Conservation (phyloP, 768 basidiomycete genomes). For the Xerocomus brunneocitrinus region DNA sequence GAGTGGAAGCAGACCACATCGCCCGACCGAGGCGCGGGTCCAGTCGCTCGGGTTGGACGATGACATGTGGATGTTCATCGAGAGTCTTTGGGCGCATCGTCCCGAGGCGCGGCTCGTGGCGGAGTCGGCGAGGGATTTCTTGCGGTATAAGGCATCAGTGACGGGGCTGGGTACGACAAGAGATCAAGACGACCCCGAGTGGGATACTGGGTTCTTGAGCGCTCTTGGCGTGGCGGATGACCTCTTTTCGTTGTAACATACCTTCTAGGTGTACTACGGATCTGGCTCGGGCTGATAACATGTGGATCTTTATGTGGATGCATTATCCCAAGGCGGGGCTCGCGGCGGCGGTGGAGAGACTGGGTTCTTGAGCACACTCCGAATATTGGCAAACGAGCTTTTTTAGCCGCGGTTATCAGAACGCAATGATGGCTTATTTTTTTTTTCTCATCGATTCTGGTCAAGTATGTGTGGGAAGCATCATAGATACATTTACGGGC, state of each 20-base stretch:
- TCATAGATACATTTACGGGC: background rate
- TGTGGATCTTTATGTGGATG: too few species aligned
- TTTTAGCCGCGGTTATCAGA: too few species aligned
- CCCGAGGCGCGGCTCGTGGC: constrained; percentile 27
- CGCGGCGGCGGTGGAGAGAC: too few species aligned
- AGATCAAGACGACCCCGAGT: constrained; percentile 18
- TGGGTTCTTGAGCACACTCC: too few species aligned
- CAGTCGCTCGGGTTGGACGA: constrained; percentile 25
- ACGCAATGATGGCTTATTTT: too few species aligned
- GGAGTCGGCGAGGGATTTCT: constrained; percentile 17
- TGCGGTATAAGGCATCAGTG: constrained; percentile 15
- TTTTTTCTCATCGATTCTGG: too few species aligned
- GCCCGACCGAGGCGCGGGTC: constrained; percentile 11
- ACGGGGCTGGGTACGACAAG: background rate
- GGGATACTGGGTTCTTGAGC: constrained; percentile 23
- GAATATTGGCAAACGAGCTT: too few species aligned
- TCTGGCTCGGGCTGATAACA: too few species aligned
- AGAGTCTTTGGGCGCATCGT: constrained; percentile 25
- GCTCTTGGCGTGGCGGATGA: constrained; percentile 4
- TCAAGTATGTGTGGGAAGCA: background rate
- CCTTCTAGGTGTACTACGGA: background rate
- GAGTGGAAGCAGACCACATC: constrained; percentile 14
- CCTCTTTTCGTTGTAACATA: constrained; percentile 13
- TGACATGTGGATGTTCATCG: constrained; percentile 29
- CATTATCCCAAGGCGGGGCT: too few species aligned